Evolutionary conservation across 352 stramenopile species (phyloP).

Genomic region (Phytophthora colocasiae): DNA sequence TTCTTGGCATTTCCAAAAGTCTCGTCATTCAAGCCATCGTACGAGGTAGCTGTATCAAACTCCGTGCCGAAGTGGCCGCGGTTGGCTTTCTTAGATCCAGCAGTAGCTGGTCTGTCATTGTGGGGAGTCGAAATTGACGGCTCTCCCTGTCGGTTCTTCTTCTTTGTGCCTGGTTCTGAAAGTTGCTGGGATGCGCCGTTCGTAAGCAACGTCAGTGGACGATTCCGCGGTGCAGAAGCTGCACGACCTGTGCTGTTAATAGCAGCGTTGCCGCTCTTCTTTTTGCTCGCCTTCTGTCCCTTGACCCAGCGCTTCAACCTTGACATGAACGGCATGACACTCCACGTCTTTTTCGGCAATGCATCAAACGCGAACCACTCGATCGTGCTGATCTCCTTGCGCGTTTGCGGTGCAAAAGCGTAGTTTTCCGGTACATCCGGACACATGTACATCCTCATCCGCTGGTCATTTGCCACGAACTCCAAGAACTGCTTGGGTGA

Average conservation of each 20-base stretch:
- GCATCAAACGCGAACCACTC: slow-evolving; percentile 91
- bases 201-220: slow-evolving; percentile 52
- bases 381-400: slow-evolving; percentile 96
- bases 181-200: slow-evolving; percentile 43
- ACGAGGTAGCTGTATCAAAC: slow-evolving; percentile 78
- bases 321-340: slow-evolving; percentile 93
- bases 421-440: slow-evolving; percentile 91
- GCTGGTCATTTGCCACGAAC: slow-evolving; percentile 88
- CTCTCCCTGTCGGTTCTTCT: slow-evolving; percentile 50
- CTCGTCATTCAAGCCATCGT: slow-evolving; percentile 89
- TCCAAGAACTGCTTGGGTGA: slow-evolving; percentile 84
- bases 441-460: slow-evolving; percentile 94
- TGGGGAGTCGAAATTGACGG: slow-evolving; percentile 82
- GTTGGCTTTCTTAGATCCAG: slow-evolving; percentile 40
- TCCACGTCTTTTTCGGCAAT: slow-evolving; percentile 95
- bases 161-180: slow-evolving; percentile 26
- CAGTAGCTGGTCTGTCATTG: slow-evolving; percentile 46
- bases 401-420: slow-evolving; percentile 92
- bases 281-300: slow-evolving; percentile 67
- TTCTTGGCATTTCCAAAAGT: slow-evolving; percentile 86
- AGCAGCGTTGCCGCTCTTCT: slow-evolving; percentile 52
- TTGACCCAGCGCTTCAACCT: slow-evolving; percentile 92
- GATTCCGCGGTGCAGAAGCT: slow-evolving; percentile 79
- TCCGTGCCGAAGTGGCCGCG: slow-evolving; percentile 88
- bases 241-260: slow-evolving; percentile 57